Evolutionary conservation across 768 basidiomycete genomes (phyloP), one percentile per base, ranked within the genome.

Genomic region (Austroboletus festivus): DNA sequence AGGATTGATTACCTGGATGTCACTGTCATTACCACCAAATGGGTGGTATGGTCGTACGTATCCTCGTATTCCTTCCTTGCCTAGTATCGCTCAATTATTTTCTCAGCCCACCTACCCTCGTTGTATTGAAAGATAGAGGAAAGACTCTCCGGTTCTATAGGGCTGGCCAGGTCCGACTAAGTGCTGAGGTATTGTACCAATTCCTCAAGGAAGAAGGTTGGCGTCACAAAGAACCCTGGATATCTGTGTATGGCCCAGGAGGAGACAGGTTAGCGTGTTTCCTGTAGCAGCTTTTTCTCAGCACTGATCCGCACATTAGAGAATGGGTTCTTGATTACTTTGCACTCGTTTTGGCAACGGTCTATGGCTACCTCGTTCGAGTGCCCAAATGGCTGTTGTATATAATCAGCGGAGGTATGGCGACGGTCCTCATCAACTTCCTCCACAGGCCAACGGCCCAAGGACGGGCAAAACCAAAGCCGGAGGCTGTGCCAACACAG

Each of bases 1-100:
- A 82, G 93, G 52, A 81, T 95, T 49, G 90, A 94, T 71, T 95
- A 93, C 66, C 70, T 92, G 54, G 83, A 85, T 52, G 91, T 93
- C 53, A 92, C 89, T 4, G 69, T 74, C 45, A 67, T 93, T 48
- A 93, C 91, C 48, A 91, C 90, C 2, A 86, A 86, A 61, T 95
- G 93, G 93, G 72, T 65, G 30, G 65, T 94, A 41, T 93, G 90
- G 89, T 78, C 80, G 93, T 93, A 63, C 50, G 82, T 77, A 22
- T 55, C 30, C 15, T 5, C 12, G 4, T 43, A 16, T 33, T 34
- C 54, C 44, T 0, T 49, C 42, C 10, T 13, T 39, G 26, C 44
- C n/a, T n/a, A 21, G 10, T 15, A 19, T 48, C 5, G 12, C 47
- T 48, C 23, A 53, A 30, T 15, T 5, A 18, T 41, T 47, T 38